Evolutionary conservation across 2,329 filamentous ascomycete species (phyloP).

Genomic region (Endoconidiophora polonica): DNA sequence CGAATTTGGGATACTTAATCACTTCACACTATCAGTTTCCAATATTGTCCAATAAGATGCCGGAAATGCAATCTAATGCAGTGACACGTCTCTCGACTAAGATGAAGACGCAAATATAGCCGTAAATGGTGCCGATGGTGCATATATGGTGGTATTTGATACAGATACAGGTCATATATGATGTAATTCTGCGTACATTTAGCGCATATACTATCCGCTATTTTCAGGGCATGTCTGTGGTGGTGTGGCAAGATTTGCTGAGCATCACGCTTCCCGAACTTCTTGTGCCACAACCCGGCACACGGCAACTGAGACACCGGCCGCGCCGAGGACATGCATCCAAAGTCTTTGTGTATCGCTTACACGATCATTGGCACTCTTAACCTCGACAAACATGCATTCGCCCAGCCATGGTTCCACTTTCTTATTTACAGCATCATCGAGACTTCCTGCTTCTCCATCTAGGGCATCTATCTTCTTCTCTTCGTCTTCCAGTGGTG

Average conservation of each 20-base stretch:
- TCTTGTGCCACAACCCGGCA: conserved; percentile 46
- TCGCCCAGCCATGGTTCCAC: conserved; percentile 24
- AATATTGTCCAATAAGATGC: no score
- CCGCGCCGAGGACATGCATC: conserved; percentile 82
- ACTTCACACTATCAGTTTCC: no score
- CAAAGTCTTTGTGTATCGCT: conserved; percentile 93
- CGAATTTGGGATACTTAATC: no score
- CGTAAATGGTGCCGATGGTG: not conserved
- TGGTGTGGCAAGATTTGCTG: not conserved
- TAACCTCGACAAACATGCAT: conserved; percentile 65
- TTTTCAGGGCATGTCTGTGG: no score
- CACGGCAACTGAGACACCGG: conserved; percentile 72
- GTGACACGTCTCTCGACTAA: not conserved
- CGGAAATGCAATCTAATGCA: no score
- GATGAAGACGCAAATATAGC: not conserved
- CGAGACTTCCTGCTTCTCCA: not conserved
- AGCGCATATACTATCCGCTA: no score
- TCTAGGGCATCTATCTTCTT: conserved; percentile 16
- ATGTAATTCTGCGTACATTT: no score
- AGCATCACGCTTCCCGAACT: conserved; percentile 5
- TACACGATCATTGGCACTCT: conserved; percentile 76
- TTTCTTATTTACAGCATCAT: not conserved
- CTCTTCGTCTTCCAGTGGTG: conserved; percentile 4
- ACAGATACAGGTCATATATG: no score
- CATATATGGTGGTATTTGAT: no score